Base-by-base conservation (phyloP, 2,329 filamentous ascomycete species). In the Beauveria brongniartii region DNA sequence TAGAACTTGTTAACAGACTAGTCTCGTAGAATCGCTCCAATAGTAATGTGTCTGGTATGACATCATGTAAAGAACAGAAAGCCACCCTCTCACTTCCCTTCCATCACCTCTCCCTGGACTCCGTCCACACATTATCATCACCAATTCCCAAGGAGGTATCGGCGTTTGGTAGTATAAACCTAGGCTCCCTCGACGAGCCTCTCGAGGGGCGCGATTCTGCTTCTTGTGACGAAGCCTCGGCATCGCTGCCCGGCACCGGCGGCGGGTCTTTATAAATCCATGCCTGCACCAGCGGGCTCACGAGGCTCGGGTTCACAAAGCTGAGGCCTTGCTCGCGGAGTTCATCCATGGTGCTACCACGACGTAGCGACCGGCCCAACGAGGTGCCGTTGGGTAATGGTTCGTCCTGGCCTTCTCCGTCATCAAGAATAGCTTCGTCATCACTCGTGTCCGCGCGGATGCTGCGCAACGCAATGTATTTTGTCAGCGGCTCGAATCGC, bases 401-500 rank as follows among this genome's bases (percentile, higher is more conserved):
- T 14, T 20, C 37, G 20, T 54, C 57, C 48, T 67, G 64, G 14
- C 62, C 62, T 10, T 30, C 62, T 10, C 18, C 72, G 28, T 73
- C 74, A 18, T 72, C 73, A 16, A 71, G 72, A 2, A 73, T 69
- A 48, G 73, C 72, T 14, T 69, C 66, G 30, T 75, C 69, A n/a
- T 75, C 72, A 1, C 68, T 67, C 8, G 71, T 69, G 16, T 82
- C 78, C 3, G 65, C 80, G 65, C 87, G 84, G 62, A 99, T 91
- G 68, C 91, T 96, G 64, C 91, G 84, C 50, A 99, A 78, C 30
- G 95, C 92, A 71, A 99, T 97, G 71, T 94, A 97, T 67, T 86
- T 88, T 73, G 92, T 96, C 63, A 99, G 76, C 0, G 94, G 93
- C 68, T 91, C 89, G 68, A 94, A 99, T 1, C 89, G 89, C 50